Percentiles rank a stretch among this genome's conserved stretches.
These are phyloP conservation scores for Botrytis galanthina DNA, from an alignment of 2,329 filamentous ascomycete species.

Conservation along the genomic window DNA sequence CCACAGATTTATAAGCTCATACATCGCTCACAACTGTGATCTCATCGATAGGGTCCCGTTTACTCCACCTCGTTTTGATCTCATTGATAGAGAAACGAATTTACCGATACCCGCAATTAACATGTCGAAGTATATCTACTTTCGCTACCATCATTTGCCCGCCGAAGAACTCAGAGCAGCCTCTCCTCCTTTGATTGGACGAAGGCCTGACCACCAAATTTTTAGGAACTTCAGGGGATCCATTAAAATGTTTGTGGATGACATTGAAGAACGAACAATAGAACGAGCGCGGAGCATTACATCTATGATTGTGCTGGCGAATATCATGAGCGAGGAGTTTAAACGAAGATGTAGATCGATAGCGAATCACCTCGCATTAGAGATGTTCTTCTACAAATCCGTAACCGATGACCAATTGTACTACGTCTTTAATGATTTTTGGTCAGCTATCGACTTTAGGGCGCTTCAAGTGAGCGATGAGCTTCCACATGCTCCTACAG, in stretches of 20 bases:
- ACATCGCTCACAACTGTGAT: background rate
- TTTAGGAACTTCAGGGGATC: background rate
- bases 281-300: background rate
- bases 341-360: background rate
- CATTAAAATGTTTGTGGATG: background rate
- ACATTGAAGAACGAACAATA: background rate
- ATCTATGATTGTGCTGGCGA: background rate
- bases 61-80: background rate
- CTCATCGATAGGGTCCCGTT: background rate
- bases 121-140: background rate
- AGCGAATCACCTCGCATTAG: background rate
- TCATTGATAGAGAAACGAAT: background rate
- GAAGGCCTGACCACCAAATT: background rate
- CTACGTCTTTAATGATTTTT: background rate
- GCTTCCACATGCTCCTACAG: background rate
- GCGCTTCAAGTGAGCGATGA: background rate
- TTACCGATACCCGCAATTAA: background rate
- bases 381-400: background rate
- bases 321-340: background rate
- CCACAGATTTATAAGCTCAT: background rate
- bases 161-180: fast-evolving
- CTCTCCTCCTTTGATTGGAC: background rate
- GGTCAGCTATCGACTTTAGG: conserved; percentile 6
- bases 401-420: conserved; percentile 9
- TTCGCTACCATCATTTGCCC: background rate